Conservation (phyloP, 2,329 filamentous ascomycete species). For the Nannizzia gypsea region DNA sequence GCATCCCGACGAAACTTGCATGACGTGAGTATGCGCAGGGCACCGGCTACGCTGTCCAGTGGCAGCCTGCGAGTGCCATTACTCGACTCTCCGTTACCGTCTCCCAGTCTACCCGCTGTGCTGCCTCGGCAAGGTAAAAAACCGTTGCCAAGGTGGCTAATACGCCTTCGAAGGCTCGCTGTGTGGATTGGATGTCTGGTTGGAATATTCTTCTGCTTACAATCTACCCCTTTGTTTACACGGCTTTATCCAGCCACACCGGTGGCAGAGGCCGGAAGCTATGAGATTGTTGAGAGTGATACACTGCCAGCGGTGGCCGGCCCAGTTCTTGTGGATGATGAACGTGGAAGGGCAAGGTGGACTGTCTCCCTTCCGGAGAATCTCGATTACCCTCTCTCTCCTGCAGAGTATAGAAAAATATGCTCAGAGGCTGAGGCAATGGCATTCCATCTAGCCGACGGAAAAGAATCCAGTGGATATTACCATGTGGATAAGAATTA, state of each 20-base stretch:
- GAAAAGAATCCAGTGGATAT: conserved; percentile 37
- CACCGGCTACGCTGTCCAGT: conserved; percentile 33
- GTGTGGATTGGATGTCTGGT: conserved; percentile 41
- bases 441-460: conserved; percentile 45
- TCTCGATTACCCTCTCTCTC: conserved; percentile 54
- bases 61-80: conserved; percentile 50
- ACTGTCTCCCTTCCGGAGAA: conserved; percentile 65
- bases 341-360: conserved; percentile 56
- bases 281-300: conserved; percentile 60
- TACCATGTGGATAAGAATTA: conserved; percentile 57
- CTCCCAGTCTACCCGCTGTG: conserved; percentile 57
- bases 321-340: conserved; percentile 58
- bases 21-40: conserved; percentile 18
- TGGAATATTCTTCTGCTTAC: conserved; percentile 11
- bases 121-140: conserved; percentile 55
- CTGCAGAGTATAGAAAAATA: conserved; percentile 57
- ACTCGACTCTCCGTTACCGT: conserved; percentile 56
- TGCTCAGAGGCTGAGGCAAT: conserved; percentile 56
- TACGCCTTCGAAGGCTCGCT: conserved; percentile 45
- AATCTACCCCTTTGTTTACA: conserved; percentile 7
- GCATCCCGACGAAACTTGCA: conserved; percentile 23
- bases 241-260: conserved; percentile 82
- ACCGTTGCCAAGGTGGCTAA: conserved; percentile 44
- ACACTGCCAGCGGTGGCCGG: conserved; percentile 60
- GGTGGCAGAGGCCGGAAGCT: conserved; percentile 83